Evolutionary conservation across 805 yeast genomes (phyloP), one percentile per base, ranked within the genome.

Genomic region (Tetrapisispora arboricola): DNA sequence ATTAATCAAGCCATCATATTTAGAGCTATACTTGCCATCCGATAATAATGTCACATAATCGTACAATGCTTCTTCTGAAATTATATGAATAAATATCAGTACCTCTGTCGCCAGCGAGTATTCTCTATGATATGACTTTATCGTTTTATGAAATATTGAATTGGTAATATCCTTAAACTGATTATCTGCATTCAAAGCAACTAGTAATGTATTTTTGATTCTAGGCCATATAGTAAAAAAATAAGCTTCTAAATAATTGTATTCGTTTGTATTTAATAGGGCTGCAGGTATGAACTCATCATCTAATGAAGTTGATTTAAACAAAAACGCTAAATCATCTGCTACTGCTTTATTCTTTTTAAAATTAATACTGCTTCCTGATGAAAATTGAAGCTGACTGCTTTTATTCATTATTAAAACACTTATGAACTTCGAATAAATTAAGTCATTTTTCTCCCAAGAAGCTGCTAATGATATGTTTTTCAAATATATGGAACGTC

Each of bases 201-300:
- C 35, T 12, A 36, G 29, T 5, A 51, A 30, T 24, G 40, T 31
- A 4, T 37, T 31, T 22, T 43, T 43, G 9, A 50, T 32, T 34
- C 38, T 35, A 19, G 54, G 49, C 16, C 42, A 29, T 1, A 46
- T 44, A 20, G 44, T 40, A 10, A 34, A 21, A n/a, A 47, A 32
- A 38, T 51, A 53, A 24, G 49, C 54, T 12, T 42, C 35, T 11
- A 51, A 40, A 15, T 51, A 32, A 34, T 48, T 48, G 38, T 45
- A 44, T 10, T 44, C 31, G 6, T 46, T 39, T 10, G 45, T 29
- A 11, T 45, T 22, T 9, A 16, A 36, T 19, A 24, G 11, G 5
- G 22, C 18, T 18, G 16, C 8, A 32, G 44, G 32, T 12, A 33
- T 13, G 15, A 27, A 24, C 18, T 29, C 24, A 3, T 45, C 38